Conservation (phyloP, 441 rosid species). For the Eruca vesicaria region DNA sequence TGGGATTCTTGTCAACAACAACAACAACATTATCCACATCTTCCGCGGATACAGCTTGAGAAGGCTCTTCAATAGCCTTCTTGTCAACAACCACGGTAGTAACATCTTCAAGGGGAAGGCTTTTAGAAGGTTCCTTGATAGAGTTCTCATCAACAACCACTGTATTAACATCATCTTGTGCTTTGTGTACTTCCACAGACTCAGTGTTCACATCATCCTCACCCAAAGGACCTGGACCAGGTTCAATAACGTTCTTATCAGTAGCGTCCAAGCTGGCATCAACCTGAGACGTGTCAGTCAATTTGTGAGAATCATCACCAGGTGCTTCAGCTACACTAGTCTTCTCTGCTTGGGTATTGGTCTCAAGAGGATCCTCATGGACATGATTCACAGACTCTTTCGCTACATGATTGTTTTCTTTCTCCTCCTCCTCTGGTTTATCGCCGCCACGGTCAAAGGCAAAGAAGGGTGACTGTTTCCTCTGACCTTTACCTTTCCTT, state of each 20-base stretch:
- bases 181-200: constrained; percentile 15
- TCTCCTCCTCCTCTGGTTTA: background rate
- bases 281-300: constrained; percentile 26
- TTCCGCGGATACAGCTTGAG: constrained; percentile 19
- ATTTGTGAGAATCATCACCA: constrained; percentile 9
- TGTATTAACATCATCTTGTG: constrained; percentile 37
- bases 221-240: constrained; percentile 13
- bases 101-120: constrained; percentile 36
- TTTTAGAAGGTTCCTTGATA: constrained; percentile 27
- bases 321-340: constrained; percentile 3
- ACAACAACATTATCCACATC: constrained; percentile 19
- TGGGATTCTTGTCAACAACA: constrained; percentile 37
- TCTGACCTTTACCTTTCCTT: constrained; percentile 61
- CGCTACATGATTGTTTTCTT: constrained; percentile 16
- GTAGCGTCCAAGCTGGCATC: constrained; percentile 6
- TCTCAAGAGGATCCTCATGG: background rate
- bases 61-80: constrained; percentile 29
- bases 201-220: constrained; percentile 16
- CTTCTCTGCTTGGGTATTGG: constrained; percentile 19
- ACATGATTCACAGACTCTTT: constrained; percentile 33
- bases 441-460: background rate
- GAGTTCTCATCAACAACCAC: constrained; percentile 39
- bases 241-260: constrained; percentile 10
- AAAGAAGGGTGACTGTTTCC: constrained; percentile 30
- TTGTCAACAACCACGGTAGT: constrained; percentile 32